Evolutionary conservation across 1,139 yeast species (phyloP), one percentile per base, ranked within the genome.

Genomic region (Hansenula lynferdii): DNA sequence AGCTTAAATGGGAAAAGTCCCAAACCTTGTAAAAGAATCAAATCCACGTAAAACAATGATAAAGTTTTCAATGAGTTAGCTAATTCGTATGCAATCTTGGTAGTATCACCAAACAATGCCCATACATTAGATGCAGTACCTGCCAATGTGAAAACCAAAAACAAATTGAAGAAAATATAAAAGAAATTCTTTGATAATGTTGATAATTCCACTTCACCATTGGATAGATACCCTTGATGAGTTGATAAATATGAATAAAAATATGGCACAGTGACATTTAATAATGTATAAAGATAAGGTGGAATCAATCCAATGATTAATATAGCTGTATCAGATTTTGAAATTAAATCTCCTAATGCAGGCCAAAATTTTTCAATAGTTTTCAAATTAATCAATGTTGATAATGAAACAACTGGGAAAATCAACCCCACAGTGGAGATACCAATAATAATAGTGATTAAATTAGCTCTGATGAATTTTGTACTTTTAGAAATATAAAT

Each of bases 141-240:
- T 18, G 87, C 86, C 36, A 84, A 72, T 8, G 94, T 84, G 61
- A 86, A 86, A 40, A 86, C 87, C 59, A 86, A 69, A 52, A 86
- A 87, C 70, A 86, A 72, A 61, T 85, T 86, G 56, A 86, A 85
- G 58, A 87, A 86, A 29, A 85, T 80, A 60, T 83, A 87, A 57
- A 85, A 80, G 60, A 85, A 86, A 61, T 87, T 86, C 64, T 87
- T 86, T 43, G 84, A 75, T 12, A 86, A 79, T 1, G 86, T 74
- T 0, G 92, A 79, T 25, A 86, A 65, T 58, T 86, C 96, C 39
- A 80, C 85, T 50, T 86, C 95, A 27, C 92, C 86, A 48, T 80
- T 78, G 8, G 94, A 83, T 8, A 85, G 71, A 51, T 75, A 76
- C 0, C 96, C 96, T 60, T 86, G 96, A 37, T 71, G 61, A 32